Base-by-base conservation (phyloP, 2,329 filamentous ascomycete genomes). In the Chalara sp. region DNA sequence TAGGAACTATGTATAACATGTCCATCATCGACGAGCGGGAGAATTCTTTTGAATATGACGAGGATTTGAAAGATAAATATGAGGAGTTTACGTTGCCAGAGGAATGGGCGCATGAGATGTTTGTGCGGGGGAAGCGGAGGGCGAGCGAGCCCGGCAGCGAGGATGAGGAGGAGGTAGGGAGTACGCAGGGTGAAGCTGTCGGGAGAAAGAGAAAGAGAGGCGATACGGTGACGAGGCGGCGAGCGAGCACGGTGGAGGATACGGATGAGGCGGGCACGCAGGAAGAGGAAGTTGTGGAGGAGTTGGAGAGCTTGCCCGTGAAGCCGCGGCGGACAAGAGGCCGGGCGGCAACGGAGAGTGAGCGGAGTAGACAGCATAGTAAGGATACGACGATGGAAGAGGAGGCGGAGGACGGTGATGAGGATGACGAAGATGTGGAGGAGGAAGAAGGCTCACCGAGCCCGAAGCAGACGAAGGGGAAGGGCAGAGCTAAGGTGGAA, bases 1-100 rank as follows among this genome's bases (percentile, higher is more conserved):
- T 99, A 8, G 73, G 78, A 32, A 82, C 82, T 33, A 80, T 93
- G 55, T 99, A 96, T 71, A 89, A 96, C 68, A 79, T 97, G 32
- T 81, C 87, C 46, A 79, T 85, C 40, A 84, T 96, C 52, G 89
- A 97, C 68, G 89, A 95, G 65, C 83, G 90, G 61, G 92, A 89
- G 66, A 78, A 84, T 65, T 73, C 59, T 30, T 62, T 64, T 41
- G 65, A 63, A 12, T 59, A 74, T 56, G 70, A 72, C 55, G 71
- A 75, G 46, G 75, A 76, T 54, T 75, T 78, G 21, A 73, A 78
- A 49, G 77, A 83, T 29, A 75, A 77, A 52, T 88, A 84, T 64
- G 75, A 80, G 49, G 80, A 86, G 30, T 89, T 89, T 58, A 74
- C 77, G 31, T 72, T 89, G 5, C 84, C 84, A 0, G 65, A 72